Evolutionary conservation across 192 early-diverging fungal genomes (phyloP), one percentile per base, ranked within the genome.

Genomic region (Backusella tuberculispora): DNA sequence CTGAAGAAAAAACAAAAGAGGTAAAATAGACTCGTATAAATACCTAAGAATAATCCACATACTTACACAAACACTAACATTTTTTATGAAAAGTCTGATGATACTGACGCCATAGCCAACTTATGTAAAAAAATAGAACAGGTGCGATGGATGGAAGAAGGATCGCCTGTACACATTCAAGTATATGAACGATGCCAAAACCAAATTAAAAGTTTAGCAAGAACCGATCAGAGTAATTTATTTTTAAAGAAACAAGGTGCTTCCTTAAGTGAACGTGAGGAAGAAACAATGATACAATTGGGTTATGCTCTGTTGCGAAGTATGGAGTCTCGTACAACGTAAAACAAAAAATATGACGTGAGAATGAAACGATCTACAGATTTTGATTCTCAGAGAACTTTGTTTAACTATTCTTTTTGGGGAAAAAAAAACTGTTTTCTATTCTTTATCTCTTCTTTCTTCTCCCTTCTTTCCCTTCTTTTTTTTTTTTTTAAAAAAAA

Each of bases 221-320:
- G 60, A 17, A 63, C 60, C 7, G 29, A 63, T 45, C 24, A n/a
- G 26, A 40, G 21, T 13, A 63, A 63, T 38, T 63, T 41, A 12
- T 73, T 65, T 46, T 73, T 63, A 17, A 63, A 63, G 24, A 73
- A 63, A 45, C 72, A 73, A 65, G 60, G 43, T 17, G 72, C 72
- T 21, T 34, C 37, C 6, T 24, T 45, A 12, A 29, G 14, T 34
- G 60, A 44, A 43, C 19, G 21, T 65, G 41, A 40, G 34, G 72
- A 73, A 21, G 72, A 73, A 60, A 15, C 40, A 0, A 73, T 73
- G 72, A 73, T 73, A 12, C 72, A 73, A 65, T 44, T 73, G 19
- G 72, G 72, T 1, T 73, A 73, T 65, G 38, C 72, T 9, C 34
- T 73, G 4, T 65, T 63, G 15, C 72, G 64, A 46, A 73, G 24